Conservation (phyloP, 305 asterid genomes). For the Withania somnifera region DNA sequence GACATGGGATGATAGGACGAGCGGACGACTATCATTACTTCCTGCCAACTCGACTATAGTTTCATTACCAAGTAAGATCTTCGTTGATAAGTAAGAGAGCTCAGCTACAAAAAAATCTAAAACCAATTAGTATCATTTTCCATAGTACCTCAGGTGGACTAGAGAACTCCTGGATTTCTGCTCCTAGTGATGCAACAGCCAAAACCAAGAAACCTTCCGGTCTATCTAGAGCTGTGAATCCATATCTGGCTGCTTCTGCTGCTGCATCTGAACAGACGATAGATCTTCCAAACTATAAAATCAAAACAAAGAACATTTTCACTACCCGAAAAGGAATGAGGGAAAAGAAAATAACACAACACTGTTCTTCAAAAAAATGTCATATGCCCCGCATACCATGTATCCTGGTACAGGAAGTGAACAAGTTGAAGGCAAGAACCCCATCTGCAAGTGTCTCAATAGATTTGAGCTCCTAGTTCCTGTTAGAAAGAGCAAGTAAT, state of each 20-base stretch:
- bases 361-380: background rate
- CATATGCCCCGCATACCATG: slow-evolving; percentile 31
- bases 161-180: slow-evolving; percentile 29
- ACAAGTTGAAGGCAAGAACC: slow-evolving; percentile 63
- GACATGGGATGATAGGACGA: background rate
- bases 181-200: slow-evolving; percentile 75
- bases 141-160: slow-evolving; percentile 50
- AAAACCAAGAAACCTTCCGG: slow-evolving; percentile 77
- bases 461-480: slow-evolving; percentile 66
- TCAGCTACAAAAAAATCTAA: background rate
- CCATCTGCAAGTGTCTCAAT: slow-evolving; percentile 59
- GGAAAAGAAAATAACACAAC: background rate
- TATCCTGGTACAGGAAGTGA: slow-evolving; percentile 68
- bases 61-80: background rate
- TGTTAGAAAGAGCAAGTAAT: background rate
- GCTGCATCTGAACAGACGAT: slow-evolving; percentile 82
- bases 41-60: background rate
- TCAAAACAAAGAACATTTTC: background rate
- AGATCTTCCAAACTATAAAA: slow-evolving; percentile 65
- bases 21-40: background rate
- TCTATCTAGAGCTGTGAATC: slow-evolving; percentile 72
- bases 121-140: background rate
- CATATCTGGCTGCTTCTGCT: slow-evolving; percentile 82
- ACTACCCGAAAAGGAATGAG: background rate
- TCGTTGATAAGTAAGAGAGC: background rate